Conservation (phyloP, 352 stramenopile species). For the Phytophthora kernoviae region DNA sequence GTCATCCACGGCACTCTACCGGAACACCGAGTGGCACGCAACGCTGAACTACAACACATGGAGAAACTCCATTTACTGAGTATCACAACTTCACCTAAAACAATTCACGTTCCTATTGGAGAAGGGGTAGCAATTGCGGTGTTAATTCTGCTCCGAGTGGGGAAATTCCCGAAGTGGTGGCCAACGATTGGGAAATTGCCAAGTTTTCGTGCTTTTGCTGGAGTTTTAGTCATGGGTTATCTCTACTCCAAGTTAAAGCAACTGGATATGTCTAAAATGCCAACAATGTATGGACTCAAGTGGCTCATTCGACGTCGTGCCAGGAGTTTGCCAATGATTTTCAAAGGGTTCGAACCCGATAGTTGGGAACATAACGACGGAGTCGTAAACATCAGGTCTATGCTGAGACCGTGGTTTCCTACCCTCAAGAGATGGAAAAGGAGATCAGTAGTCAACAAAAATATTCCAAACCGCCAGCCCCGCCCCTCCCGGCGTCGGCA, state of each 20-base stretch:
- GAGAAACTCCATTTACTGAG: constrained; percentile 67
- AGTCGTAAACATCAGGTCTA: constrained; percentile 74
- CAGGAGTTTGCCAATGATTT: constrained; percentile 56
- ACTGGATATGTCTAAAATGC: constrained; percentile 70
- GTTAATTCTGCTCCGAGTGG: constrained; percentile 28
- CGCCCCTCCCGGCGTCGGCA: constrained; percentile 42
- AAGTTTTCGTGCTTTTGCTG: constrained; percentile 13
- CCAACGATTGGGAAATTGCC: constrained; percentile 13
- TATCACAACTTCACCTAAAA: constrained; percentile 70
- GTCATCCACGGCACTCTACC: constrained; percentile 58
- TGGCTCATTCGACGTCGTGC: constrained; percentile 66
- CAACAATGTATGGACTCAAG: constrained; percentile 59
- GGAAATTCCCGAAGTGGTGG: constrained; percentile 29
- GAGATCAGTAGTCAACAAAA: constrained; percentile 25
- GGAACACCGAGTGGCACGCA: constrained; percentile 50
- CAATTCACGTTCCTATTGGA: constrained; percentile 37
- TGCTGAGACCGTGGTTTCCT: constrained; percentile 72
- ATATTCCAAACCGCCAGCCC: constrained; percentile 25
- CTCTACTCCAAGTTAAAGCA: constrained; percentile 44
- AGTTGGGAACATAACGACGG: constrained; percentile 81
- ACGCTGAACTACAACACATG: constrained; percentile 58
- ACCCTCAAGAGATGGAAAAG: constrained; percentile 49
- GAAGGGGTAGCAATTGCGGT: constrained; percentile 27
- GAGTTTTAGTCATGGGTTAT: constrained; percentile 25
- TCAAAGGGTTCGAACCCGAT: constrained; percentile 60